Conservation (phyloP, 441 rosid species). For the Populus hybrid region DNA sequence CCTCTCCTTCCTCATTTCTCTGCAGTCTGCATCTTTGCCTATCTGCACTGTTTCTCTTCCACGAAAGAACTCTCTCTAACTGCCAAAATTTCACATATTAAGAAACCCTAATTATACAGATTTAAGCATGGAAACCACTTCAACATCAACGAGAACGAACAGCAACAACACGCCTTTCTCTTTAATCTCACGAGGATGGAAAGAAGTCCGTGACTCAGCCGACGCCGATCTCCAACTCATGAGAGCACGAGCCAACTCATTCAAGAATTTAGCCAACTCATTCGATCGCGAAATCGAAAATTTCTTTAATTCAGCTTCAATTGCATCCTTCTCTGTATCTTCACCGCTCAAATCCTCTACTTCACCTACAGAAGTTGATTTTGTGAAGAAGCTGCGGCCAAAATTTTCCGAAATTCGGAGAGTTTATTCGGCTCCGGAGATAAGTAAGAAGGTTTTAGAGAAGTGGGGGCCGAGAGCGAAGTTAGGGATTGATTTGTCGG, state of each 20-base stretch:
- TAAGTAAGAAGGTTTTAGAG: slow-evolving; percentile 81
- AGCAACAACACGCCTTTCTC: slow-evolving; percentile 55
- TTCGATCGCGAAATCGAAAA: slow-evolving; percentile 89
- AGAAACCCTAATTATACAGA: slow-evolving; percentile 12
- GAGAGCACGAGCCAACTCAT: slow-evolving; percentile 74
- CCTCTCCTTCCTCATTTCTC: neutral
- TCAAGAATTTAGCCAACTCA: slow-evolving; percentile 75
- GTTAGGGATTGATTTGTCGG: slow-evolving; percentile 73
- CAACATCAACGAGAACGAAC: slow-evolving; percentile 30
- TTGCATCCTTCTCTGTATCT: slow-evolving; percentile 46
- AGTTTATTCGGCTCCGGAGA: slow-evolving; percentile 92
- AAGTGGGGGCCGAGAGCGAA: slow-evolving; percentile 79
- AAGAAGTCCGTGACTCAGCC: slow-evolving; percentile 84
- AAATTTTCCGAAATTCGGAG: slow-evolving; percentile 83
- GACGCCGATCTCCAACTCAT: slow-evolving; percentile 89
- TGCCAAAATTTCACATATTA: neutral
- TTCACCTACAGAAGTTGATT: slow-evolving; percentile 58
- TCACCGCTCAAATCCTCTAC: slow-evolving; percentile 39
- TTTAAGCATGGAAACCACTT: neutral
- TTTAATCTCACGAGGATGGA: slow-evolving; percentile 79
- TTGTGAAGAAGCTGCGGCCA: slow-evolving; percentile 86
- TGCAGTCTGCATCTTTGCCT: no score
- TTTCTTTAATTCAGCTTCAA: slow-evolving; percentile 63
- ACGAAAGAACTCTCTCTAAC: neutral
- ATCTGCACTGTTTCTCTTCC: slow-evolving; percentile 2